Evolutionary conservation across 495 filamentous ascomycete species (phyloP), one percentile per base, ranked within the genome.

Genomic region (Aspergillus bertholletiae): DNA sequence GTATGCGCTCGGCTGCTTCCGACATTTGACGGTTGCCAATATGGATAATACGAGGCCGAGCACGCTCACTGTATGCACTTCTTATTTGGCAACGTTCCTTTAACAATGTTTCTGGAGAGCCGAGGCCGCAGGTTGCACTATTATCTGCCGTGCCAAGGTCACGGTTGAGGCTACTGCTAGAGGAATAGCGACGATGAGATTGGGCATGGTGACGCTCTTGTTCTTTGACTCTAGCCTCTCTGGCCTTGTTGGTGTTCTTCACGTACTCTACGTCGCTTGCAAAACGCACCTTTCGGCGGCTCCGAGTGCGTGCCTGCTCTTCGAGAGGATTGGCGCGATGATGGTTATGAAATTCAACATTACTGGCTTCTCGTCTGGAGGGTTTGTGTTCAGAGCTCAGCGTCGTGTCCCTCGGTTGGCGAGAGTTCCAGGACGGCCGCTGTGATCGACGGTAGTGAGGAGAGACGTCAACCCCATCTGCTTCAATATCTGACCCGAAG

Each of bases 371-470:
- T 35, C 45, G 28, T n/a, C 60, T 54, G 11, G 27, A 37, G 34
- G 65, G 62, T 37, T 44, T 50, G 20, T 63, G 59, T 34, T 68
- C 65, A 24, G 46, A 17, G 13, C 63, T 58, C 7, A 59, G 59
- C 4, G 64, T 55, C 23, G 55, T 48, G 44, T 65, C 60, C 39
- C 67, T 58, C 44, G 57, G 60, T 28, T 27, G 51, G 15, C 65
- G 60, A 20, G 22, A 35, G 5, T 20, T 43, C 8, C 48, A 32
- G 15, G 35, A 34, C 20, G 44, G 51, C 44, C 56, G 46, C 13
- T 11, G 44, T 18, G 39, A 23, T 21, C 44, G 57, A 3, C 39
- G 11, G 24, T 49, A 26, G 12, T 39, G 51, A 40, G 43, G 30
- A 7, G 40, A 28, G 21, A 30, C 7, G 3, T 55, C 39, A 22